Evolutionary conservation across 2,329 filamentous ascomycete species (phyloP), one percentile per base, ranked within the genome.

Genomic region (Sphaerulina vaccinii): DNA sequence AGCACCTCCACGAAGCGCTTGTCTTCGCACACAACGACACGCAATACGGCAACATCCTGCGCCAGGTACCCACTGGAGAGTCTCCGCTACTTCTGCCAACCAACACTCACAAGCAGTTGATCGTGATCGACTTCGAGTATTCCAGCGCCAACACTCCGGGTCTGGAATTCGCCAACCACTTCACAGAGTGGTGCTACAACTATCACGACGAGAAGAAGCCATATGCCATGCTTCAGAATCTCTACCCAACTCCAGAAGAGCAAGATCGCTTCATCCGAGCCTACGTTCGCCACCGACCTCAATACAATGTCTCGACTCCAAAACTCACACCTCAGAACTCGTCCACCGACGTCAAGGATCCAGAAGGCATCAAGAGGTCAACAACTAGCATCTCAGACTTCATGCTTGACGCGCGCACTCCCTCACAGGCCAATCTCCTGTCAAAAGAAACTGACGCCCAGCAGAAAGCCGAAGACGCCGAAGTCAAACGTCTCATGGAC

Each of bases 11-110:
- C 46, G 80, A 88, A 40, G 79, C 83, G 49, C 80, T 99, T 9
- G 84, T 96, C 0, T 99, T 99, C 76, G 89, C 90, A n/a, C 93
- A 99, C 70, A 96, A 96, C 65, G 93, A 99, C 79, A 96, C 93
- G 3, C 93, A 99, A 84, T 97, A 99, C 65, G 93, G 93, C 58
- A 99, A 99, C 68, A 93, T 99, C 57, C 83, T 99, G 43, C 89
- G 91, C 32, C 75, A 86, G 69, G 81, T 89, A 60, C 82, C 82
- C 2, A 74, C 75, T 33, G 79, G 78, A 42, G 86, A 90, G 62
- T 96, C 91, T 0, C 93, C 92, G 0, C 80, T 97, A 6, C 79
- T 96, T 9, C 82, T 93, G 43, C 90, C 93, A 0, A 85, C 88
- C 52, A 97, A 97, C 71, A 85, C 92, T 61, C 93, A 99, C 74